Evolutionary conservation across 1,284 basidiomycete genomes (phyloP).

Genomic region (Clitocybe nebularis): DNA sequence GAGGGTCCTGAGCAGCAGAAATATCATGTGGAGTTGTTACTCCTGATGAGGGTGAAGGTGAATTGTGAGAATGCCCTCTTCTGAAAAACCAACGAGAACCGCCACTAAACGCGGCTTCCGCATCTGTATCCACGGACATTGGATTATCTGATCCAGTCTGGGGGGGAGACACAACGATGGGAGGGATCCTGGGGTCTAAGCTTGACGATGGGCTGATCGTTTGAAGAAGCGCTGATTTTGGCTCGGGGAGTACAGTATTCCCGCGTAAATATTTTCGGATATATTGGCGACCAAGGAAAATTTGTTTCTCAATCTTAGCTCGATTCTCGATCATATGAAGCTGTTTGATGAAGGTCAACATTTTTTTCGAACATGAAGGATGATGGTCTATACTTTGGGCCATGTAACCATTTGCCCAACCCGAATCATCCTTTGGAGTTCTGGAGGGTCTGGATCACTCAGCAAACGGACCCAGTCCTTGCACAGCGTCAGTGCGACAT

Average conservation of each 20-base stretch:
- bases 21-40: constrained; percentile 21
- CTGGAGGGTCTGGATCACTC: constrained; percentile 77
- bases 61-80: constrained; percentile 25
- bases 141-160: constrained; percentile 44
- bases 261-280: constrained; percentile 50
- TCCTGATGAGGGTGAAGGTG: constrained; percentile 21
- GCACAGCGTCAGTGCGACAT: constrained; percentile 13
- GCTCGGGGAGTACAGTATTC: constrained; percentile 22
- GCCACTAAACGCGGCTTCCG: constrained; percentile 47
- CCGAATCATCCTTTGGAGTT: constrained; percentile 79
- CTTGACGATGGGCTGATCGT: constrained; percentile 12
- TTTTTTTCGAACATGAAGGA: constrained; percentile 1
- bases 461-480: constrained; percentile 85
- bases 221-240: constrained; percentile 21
- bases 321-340: constrained; percentile 91
- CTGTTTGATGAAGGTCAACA: constrained; percentile 34
- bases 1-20: constrained; percentile 29
- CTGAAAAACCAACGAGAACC: constrained; percentile 46
- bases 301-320: constrained; percentile 75
- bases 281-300: constrained; percentile 75
- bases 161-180: constrained; percentile 22
- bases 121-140: constrained; percentile 58
- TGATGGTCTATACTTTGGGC: constrained; percentile 68
- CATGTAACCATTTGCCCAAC: constrained; percentile 92
- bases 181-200: constrained; percentile 10